These are phyloP conservation scores for Polyporus arcularius DNA, from an alignment of 768 basidiomycete species.

Conservation along the genomic window DNA sequence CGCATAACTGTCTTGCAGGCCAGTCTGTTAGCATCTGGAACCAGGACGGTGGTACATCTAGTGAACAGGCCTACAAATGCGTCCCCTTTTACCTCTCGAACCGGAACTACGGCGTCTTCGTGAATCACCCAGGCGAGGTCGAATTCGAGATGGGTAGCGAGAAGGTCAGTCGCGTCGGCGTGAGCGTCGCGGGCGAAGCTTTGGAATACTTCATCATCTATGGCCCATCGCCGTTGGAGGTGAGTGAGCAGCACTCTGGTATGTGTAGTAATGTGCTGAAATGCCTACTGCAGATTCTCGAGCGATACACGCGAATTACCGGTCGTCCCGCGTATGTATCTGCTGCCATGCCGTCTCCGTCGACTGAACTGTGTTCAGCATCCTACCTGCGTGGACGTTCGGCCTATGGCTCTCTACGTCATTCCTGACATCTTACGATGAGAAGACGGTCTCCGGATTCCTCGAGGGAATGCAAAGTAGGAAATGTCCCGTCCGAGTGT, in stretches of 20 bases:
- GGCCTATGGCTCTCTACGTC: slow-evolving; percentile 80
- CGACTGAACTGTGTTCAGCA: slow-evolving; percentile 37
- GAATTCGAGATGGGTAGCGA: slow-evolving; percentile 74
- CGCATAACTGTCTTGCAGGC: slow-evolving; percentile 32
- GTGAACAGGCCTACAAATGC: slow-evolving; percentile 67
- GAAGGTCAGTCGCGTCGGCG: slow-evolving; percentile 63
- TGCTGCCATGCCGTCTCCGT: not conserved
- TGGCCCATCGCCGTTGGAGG: slow-evolving; percentile 65
- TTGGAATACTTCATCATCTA: slow-evolving; percentile 76
- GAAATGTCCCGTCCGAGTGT: slow-evolving; percentile 63
- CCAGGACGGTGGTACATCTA: slow-evolving; percentile 73
- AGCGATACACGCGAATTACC: slow-evolving; percentile 60
- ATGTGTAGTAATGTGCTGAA: not conserved
- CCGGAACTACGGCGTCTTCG: slow-evolving; percentile 72
- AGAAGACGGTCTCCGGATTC: slow-evolving; percentile 68
- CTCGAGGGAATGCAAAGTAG: slow-evolving; percentile 70
- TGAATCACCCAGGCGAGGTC: slow-evolving; percentile 76
- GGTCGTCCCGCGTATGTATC: slow-evolving; percentile 57
- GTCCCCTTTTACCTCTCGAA: slow-evolving; percentile 72
- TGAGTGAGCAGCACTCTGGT: slow-evolving; percentile 27
- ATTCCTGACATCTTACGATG: slow-evolving; percentile 71
- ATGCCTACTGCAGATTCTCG: slow-evolving; percentile 46
- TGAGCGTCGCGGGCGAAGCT: slow-evolving; percentile 60
- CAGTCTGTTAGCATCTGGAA: slow-evolving; percentile 70
- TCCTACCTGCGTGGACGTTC: slow-evolving; percentile 74